Evolutionary conservation across 2,329 filamentous ascomycete genomes (phyloP).

Genomic region (Fusarium humuli): DNA sequence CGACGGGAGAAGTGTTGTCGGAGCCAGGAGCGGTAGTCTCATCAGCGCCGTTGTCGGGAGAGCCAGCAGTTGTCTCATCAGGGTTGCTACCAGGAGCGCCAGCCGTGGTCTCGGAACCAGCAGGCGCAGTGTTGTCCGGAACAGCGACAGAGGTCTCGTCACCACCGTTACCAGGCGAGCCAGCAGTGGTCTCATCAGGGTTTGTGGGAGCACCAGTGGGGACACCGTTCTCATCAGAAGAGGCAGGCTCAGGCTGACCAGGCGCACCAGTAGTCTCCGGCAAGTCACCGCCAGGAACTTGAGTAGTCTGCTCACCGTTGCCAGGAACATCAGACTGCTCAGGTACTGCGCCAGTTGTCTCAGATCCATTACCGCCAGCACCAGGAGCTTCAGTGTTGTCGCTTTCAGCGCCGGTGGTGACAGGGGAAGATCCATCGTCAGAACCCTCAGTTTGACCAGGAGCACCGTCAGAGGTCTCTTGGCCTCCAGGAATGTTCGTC

Average conservation of each 20-base stretch:
- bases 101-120: rapidly evolving
- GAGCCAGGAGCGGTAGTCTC: neutral
- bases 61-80: neutral
- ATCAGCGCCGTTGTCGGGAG: neutral
- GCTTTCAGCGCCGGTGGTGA: neutral
- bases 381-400: neutral
- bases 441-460: neutral
- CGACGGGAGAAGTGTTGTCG: neutral
- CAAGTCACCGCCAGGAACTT: neutral
- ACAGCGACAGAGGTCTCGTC: neutral
- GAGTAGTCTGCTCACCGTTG: neutral
- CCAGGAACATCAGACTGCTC: neutral
- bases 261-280: neutral
- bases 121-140: neutral
- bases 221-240: rapidly evolving
- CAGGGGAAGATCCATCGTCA: neutral
- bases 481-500: neutral
- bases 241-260: neutral
- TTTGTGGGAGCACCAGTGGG: rapidly evolving
- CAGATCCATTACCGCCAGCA: neutral
- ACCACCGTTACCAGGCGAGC: neutral
- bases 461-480: neutral
- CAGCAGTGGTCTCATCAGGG: neutral
- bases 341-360: neutral
- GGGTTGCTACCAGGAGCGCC: no score